These are phyloP conservation scores for Nitzschia sp. DNA, from an alignment of 108 stramenopile genomes.

Conservation along the genomic window DNA sequence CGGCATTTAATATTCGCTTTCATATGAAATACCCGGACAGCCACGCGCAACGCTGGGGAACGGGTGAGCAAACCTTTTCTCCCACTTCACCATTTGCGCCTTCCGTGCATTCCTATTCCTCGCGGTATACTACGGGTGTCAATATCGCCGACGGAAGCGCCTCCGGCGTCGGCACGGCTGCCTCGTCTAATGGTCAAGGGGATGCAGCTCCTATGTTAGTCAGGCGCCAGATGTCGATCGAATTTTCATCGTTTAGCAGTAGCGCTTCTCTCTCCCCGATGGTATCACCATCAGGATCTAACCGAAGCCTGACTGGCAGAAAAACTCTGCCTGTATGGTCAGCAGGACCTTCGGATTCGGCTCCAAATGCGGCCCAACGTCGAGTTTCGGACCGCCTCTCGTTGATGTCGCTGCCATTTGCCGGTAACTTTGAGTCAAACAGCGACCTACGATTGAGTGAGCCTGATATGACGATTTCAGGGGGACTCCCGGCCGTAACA, in stretches of 20 bases:
- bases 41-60: background rate
- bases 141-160: background rate
- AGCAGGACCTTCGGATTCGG: background rate
- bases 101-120: background rate
- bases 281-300: background rate
- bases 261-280: too few species aligned
- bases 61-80: background rate
- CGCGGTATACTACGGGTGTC: background rate
- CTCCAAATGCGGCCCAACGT: background rate
- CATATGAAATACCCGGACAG: background rate
- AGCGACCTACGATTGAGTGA: too few species aligned
- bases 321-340: too few species aligned
- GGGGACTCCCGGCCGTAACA: background rate
- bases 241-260: too few species aligned
- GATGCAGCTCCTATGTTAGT: too few species aligned
- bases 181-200: too few species aligned
- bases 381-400: background rate
- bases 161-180: background rate
- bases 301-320: too few species aligned
- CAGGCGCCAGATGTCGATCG: too few species aligned
- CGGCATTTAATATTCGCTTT: background rate
- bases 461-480: background rate
- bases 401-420: background rate
- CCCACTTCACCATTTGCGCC: background rate
- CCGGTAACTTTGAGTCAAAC: background rate